Evolutionary conservation across 78 protist genomes (phyloP).

Genomic region (Guillardia theta): DNA sequence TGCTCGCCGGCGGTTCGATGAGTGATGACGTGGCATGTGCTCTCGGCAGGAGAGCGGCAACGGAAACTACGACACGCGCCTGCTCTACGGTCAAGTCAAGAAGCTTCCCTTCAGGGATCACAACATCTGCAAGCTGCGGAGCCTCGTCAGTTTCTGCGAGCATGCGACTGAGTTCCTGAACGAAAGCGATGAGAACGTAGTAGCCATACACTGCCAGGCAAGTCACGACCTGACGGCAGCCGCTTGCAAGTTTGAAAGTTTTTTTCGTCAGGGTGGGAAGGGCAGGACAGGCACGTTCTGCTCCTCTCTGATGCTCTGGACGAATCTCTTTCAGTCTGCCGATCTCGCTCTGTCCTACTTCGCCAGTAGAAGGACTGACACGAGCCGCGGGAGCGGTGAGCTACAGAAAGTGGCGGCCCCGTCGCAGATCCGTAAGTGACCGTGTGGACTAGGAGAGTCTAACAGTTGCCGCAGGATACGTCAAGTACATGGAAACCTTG

Average conservation of each 20-base stretch:
- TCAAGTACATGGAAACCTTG: background rate
- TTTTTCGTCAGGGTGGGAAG: background rate
- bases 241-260: background rate
- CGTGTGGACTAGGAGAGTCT: too few relatives aligned
- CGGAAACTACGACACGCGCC: background rate
- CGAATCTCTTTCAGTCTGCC: background rate
- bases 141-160: background rate
- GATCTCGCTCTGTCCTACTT: background rate
- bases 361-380: background rate
- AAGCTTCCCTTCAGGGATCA: background rate
- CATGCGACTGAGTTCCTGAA: background rate
- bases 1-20: too few relatives aligned
- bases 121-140: background rate
- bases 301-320: background rate
- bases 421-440: background rate
- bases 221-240: background rate
- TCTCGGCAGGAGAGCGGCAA: constrained; percentile 4
- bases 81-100: background rate
- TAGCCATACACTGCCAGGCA: background rate
- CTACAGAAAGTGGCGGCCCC: background rate
- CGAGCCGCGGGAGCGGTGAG: background rate
- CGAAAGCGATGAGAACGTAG: background rate
- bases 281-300: background rate
- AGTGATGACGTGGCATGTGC: too few relatives aligned
- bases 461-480: too few relatives aligned